Percentiles rank a stretch among this genome's conserved stretches.
These are phyloP conservation scores for Bullera alba DNA, from an alignment of 768 basidiomycete species.

Conservation along the genomic window DNA sequence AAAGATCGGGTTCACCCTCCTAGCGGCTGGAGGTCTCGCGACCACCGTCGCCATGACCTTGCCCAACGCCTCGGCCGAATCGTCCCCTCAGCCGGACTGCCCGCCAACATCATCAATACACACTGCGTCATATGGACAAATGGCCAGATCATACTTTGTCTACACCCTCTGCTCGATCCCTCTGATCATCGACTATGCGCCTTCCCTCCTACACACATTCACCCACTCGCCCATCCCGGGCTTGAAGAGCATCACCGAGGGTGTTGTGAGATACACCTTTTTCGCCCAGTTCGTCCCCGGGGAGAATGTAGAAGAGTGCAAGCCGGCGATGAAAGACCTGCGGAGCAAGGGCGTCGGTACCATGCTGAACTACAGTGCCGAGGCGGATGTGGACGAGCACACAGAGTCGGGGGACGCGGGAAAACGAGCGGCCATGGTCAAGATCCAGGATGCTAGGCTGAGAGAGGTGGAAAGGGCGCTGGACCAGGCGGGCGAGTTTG, in stretches of 20 bases:
- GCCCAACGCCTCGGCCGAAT: not conserved
- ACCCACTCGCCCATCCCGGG: slow-evolving; percentile 54
- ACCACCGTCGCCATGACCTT: too few species aligned
- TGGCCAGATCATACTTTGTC: slow-evolving; percentile 70
- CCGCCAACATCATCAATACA: not conserved
- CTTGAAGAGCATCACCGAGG: slow-evolving; percentile 59
- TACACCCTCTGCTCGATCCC: slow-evolving; percentile 76
- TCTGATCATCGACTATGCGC: slow-evolving; percentile 66
- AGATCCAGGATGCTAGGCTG: not conserved
- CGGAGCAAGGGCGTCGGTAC: slow-evolving; percentile 65
- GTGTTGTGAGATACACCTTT: slow-evolving; percentile 69
- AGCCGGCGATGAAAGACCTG: slow-evolving; percentile 60
- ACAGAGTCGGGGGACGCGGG: slow-evolving; percentile 25
- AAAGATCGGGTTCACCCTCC: too few species aligned
- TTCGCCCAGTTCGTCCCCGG: slow-evolving; percentile 89
- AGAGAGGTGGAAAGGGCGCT: slow-evolving; percentile 70
- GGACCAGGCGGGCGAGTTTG: slow-evolving; percentile 73
- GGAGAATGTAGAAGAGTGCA: slow-evolving; percentile 63
- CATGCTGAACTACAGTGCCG: slow-evolving; percentile 76
- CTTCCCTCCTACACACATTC: slow-evolving; percentile 56
- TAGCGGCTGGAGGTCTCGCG: too few species aligned
- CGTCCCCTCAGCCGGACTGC: not conserved
- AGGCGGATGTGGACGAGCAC: slow-evolving; percentile 69
- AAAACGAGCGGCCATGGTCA: not conserved
- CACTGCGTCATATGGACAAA: slow-evolving; percentile 22